Evolutionary conservation across 495 filamentous ascomycete species (phyloP).

Genomic region (Bacidia gigantensis): DNA sequence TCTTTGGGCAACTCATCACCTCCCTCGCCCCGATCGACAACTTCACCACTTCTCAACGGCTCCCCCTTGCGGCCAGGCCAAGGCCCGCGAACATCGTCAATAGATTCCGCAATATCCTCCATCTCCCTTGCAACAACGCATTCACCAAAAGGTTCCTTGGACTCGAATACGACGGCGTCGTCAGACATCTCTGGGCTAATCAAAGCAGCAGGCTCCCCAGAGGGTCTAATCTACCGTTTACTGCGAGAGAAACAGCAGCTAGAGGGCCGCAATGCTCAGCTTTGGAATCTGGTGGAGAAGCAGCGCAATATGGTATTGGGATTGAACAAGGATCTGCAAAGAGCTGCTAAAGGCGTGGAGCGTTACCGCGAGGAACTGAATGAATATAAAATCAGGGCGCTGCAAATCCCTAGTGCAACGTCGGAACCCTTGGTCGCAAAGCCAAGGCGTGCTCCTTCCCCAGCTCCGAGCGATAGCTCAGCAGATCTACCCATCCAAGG

Average conservation of each 20-base stretch:
- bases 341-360: conserved; percentile 87
- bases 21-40: conserved; percentile 15
- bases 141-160: conserved; percentile 50
- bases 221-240: conserved; percentile 77
- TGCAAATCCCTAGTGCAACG: conserved; percentile 32
- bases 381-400: conserved; percentile 43
- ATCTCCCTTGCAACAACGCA: conserved; percentile 54
- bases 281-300: conserved; percentile 94
- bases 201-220: conserved; percentile 72
- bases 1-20: conserved; percentile 15
- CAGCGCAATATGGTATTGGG: conserved; percentile 87
- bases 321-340: conserved; percentile 87
- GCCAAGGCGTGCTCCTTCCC: conserved; percentile 13
- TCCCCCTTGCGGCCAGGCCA: conserved; percentile 20
- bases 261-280: conserved; percentile 75
- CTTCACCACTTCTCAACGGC: conserved; percentile 7
- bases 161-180: conserved; percentile 34
- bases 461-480: conserved; percentile 12
- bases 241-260: conserved; percentile 83
- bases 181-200: conserved; percentile 59
- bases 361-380: conserved; percentile 74
- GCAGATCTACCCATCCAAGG: conserved; percentile 18
- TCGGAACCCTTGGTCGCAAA: conserved; percentile 5
- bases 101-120: conserved; percentile 85
- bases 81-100: conserved; percentile 73